Base-by-base conservation (phyloP, 306 rosid genomes). In the Vicia sativa region DNA sequence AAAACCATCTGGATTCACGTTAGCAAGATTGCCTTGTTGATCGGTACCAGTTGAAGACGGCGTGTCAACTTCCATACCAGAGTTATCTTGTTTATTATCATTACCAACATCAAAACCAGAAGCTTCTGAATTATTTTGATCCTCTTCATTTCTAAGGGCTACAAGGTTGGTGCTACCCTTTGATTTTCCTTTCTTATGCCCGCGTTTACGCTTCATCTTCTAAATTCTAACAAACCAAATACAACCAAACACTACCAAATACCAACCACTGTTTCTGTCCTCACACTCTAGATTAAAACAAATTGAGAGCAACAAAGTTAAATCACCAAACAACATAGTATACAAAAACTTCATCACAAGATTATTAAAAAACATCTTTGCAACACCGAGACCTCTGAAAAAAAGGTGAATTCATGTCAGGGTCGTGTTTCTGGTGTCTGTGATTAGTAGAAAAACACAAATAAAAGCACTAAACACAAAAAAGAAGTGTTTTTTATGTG, bases 151-250 rank as follows among this genome's bases (percentile, higher is more conserved):
- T 43, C 16, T 78, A 81, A 58, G 59, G 16, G 31, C 66, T 25
- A 65, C 79, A 56, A 64, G 64, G 12, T 62, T 70, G 21, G 41
- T 46, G 19, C n/a, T 65, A 14, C 60, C 78, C 80, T 87, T 92
- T 26, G 68, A 28, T 73, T 87, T 90, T 74, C 83, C 84, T 70
- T 87, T 85, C 87, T 88, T 90, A 77, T 83, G 85, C 35, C 90
- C 95, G 19, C 98, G 88, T 79, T 90, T 92, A 25, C 96, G 93
- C 80, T 93, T 93, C 98, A 90, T 92, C 59, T 81, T 77, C 70
- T 43, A 62, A 44, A 64, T 63, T 35, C 44, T 18, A 49, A 15
- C 26, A 39, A 39, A 72, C 19, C 13, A 56, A 57, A n/a, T 16
- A 15, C 19, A 4, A 44, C 37, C 46, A 53, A 19, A 3, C 13